phyloP scores from a whole-genome alignment of 1,139 yeast species.

The Petasospora fabianii region DNA sequence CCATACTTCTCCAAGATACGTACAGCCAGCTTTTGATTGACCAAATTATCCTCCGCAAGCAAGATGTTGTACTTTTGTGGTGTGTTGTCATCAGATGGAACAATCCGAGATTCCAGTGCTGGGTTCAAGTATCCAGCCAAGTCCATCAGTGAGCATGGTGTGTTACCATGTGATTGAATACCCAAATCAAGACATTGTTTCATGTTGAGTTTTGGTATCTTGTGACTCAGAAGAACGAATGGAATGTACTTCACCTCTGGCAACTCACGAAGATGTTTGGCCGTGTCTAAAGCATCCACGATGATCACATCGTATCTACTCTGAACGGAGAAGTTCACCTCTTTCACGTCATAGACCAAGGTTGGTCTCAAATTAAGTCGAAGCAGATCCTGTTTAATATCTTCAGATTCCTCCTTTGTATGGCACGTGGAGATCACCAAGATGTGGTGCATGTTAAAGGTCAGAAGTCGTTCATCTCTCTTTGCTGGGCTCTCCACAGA shows the following conservation, averaged over 20 bases:
- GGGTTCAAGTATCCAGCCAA: slow-evolving; percentile 81
- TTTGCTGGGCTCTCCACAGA: slow-evolving; percentile 64
- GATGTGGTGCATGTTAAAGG: slow-evolving; percentile 68
- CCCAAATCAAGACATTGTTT: slow-evolving; percentile 81
- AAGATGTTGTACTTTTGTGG: slow-evolving; percentile 73
- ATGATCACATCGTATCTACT: slow-evolving; percentile 74
- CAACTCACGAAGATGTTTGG: slow-evolving; percentile 61
- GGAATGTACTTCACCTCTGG: slow-evolving; percentile 82
- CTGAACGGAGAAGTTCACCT: slow-evolving; percentile 42
- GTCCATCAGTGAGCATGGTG: slow-evolving; percentile 80
- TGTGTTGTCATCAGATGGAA: slow-evolving; percentile 78
- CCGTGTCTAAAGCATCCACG: slow-evolving; percentile 75
- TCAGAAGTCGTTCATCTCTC: slow-evolving; percentile 68
- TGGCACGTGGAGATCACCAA: slow-evolving; percentile 70
- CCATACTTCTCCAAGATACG: slow-evolving; percentile 80
- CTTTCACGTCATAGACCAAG: slow-evolving; percentile 38
- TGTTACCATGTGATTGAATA: slow-evolving; percentile 82
- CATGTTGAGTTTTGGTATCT: slow-evolving; percentile 75
- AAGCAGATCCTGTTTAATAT: slow-evolving; percentile 32
- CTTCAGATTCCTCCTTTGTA: slow-evolving; percentile 45
- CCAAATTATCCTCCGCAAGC: slow-evolving; percentile 83
- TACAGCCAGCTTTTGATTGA: slow-evolving; percentile 83
- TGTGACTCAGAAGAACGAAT: slow-evolving; percentile 69
- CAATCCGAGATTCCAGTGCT: slow-evolving; percentile 77
- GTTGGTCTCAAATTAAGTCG: slow-evolving; percentile 38